A percentile compares a stretch with the other conserved stretches of the same genome.
Conservation (phyloP, 768 basidiomycete species). For the Lactarius quietus region DNA sequence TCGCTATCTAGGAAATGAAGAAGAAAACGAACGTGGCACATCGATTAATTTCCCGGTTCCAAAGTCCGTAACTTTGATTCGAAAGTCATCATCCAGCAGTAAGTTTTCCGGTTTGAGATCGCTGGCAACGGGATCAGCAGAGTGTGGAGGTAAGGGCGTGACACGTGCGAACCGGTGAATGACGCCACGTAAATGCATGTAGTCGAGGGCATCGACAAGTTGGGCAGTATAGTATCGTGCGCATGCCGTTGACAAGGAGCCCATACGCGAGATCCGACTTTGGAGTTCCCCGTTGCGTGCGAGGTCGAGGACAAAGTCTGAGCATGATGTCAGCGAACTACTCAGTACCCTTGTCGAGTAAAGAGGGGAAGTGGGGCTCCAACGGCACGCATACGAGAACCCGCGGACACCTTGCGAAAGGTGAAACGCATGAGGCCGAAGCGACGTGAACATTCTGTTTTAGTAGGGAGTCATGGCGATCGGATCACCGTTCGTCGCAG, state of each 20-base stretch:
- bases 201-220: constrained; percentile 81
- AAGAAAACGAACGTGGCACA: constrained; percentile 43
- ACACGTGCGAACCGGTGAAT: constrained; percentile 64
- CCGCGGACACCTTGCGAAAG: constrained; percentile 5
- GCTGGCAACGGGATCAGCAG: constrained; percentile 34
- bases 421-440: constrained; percentile 7
- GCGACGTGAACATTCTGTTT: constrained; percentile 1
- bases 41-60: constrained; percentile 83
- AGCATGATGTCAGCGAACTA: neutral
- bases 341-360: neutral
- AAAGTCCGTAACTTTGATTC: constrained; percentile 96
- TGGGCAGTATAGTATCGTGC: constrained; percentile 87
- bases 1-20: constrained; percentile 30
- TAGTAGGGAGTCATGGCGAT: constrained; percentile 4
- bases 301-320: constrained; percentile 78
- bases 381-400: neutral
- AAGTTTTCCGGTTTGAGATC: constrained; percentile 88
- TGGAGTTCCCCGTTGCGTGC: constrained; percentile 78
- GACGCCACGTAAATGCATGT: constrained; percentile 87
- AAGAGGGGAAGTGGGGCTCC: neutral
- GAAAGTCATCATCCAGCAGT: constrained; percentile 79
- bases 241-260: constrained; percentile 80
- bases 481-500: constrained; percentile 2
- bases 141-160: constrained; percentile 10
- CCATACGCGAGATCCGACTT: constrained; percentile 63